phyloP scores from a whole-genome alignment of 345 rosid genomes.

The Theobroma cacao region DNA sequence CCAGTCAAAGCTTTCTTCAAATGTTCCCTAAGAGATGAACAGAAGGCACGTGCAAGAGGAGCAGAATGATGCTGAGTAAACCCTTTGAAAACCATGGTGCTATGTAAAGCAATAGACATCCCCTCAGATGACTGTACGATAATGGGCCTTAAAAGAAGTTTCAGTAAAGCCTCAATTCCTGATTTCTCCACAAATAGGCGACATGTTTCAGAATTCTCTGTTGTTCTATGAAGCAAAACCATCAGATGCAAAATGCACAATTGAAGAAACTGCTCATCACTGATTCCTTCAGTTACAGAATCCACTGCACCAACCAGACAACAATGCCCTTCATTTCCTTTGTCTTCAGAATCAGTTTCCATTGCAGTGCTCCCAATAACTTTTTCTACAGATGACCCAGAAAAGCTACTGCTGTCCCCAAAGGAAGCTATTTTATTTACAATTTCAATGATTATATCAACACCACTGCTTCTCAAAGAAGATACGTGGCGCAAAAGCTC shows the following conservation, averaged over 20 bases:
- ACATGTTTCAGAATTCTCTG: slow-evolving; percentile 92
- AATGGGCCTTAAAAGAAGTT: slow-evolving; percentile 78
- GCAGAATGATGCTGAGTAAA: slow-evolving; percentile 91
- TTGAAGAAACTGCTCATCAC: slow-evolving; percentile 83
- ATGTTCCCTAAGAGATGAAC: slow-evolving; percentile 74
- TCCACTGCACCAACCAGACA: slow-evolving; percentile 46
- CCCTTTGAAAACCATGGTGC: slow-evolving; percentile 97
- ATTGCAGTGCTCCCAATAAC: slow-evolving; percentile 57
- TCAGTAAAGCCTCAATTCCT: slow-evolving; percentile 86
- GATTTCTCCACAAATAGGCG: slow-evolving; percentile 92
- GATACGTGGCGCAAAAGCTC: slow-evolving; percentile 95
- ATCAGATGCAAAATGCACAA: slow-evolving; percentile 88
- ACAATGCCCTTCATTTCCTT: slow-evolving; percentile 45
- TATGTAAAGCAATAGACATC: slow-evolving; percentile 88
- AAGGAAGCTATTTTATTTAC: slow-evolving; percentile 70
- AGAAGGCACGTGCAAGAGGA: slow-evolving; percentile 87
- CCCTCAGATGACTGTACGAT: slow-evolving; percentile 97
- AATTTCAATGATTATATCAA: slow-evolving; percentile 88
- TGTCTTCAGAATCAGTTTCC: slow-evolving; percentile 87
- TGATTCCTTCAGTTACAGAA: slow-evolving; percentile 45
- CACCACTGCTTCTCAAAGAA: slow-evolving; percentile 77
- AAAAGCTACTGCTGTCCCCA: slow-evolving; percentile 40
- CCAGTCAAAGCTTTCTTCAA: slow-evolving; percentile 66
- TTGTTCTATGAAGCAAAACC: slow-evolving; percentile 90
- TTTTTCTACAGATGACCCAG: slow-evolving; percentile 41